phyloP scores from a whole-genome alignment of 2,329 filamentous ascomycete genomes.

The Phyllosticta citribraziliensis region DNA sequence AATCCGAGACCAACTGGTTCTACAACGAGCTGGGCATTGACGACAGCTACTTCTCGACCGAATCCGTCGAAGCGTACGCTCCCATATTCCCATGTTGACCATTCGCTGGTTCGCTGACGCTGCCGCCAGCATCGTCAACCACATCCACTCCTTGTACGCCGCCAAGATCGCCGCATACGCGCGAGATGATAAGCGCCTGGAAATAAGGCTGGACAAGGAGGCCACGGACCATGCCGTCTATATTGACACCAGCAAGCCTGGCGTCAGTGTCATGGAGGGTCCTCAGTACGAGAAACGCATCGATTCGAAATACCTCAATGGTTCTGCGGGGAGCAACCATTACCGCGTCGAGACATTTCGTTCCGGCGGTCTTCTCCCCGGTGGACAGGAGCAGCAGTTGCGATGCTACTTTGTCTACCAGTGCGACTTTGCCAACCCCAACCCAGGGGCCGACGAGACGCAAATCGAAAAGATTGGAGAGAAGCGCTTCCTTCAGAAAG shows the following conservation, averaged over 20 bases:
- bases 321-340: slow-evolving; percentile 56
- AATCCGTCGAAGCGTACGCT: slow-evolving; percentile 59
- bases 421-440: slow-evolving; percentile 74
- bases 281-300: slow-evolving; percentile 91
- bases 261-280: slow-evolving; percentile 63
- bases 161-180: slow-evolving; percentile 93
- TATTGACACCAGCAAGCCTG: slow-evolving; percentile 92
- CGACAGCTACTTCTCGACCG: slow-evolving; percentile 94
- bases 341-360: slow-evolving; percentile 98
- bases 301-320: slow-evolving; percentile 90
- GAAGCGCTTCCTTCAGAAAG: slow-evolving; percentile 89
- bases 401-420: slow-evolving; percentile 99
- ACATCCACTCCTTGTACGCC: slow-evolving; percentile 92
- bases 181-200: slow-evolving; percentile 83
- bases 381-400: slow-evolving; percentile 67
- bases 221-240: slow-evolving; percentile 92
- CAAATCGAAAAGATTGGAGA: slow-evolving; percentile 87
- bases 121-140: slow-evolving; percentile 59
- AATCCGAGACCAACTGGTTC: slow-evolving; percentile 88
- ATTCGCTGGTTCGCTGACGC: slow-evolving; percentile 13
- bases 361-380: slow-evolving; percentile 70
- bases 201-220: slow-evolving; percentile 94
- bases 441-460: slow-evolving; percentile 67
- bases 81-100: neutral
- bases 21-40: slow-evolving; percentile 97